Evolutionary conservation across 495 filamentous ascomycete genomes (phyloP), one percentile per base, ranked within the genome.

Genomic region (Lophiotrema nucula): DNA sequence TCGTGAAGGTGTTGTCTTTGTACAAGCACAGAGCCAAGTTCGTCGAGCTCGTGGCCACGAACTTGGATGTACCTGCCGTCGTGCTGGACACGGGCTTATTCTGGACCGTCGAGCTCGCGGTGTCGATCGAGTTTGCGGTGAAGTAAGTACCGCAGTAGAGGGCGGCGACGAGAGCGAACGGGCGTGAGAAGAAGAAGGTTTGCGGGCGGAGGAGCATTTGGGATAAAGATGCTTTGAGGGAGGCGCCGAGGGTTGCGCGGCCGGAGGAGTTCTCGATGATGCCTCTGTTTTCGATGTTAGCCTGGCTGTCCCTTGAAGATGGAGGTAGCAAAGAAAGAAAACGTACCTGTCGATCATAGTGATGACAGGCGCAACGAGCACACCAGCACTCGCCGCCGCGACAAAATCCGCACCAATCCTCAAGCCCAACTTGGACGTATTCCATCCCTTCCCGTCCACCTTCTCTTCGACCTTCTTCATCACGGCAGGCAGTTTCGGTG

Each of bases 231-330:
- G 71, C 68, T 52, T 77, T 79, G 64, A 96, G 74, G 43, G 88
- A 92, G 44, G 74, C 69, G 43, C 72, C 71, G 56, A 97, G 84
- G n/a, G 87, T 79, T 60, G 80, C 79, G 52, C 85, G 82, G 63
- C 90, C 92, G 38, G 89, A 90, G 15, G 92, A 89, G 75, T 96
- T 96, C 74, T 97, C 91, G 73, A 97, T 96, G 66, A 98, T 95
- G 11, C 85, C 89, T 49, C 90, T 96, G 19, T 10, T 35, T n/a
- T 35, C 31, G 31, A 8, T 35, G 15, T 35, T 15, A 35, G 31
- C 39, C 39, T 43, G 6, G 6, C 8, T 43, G 39, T 21, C 39
- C 10, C 8, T 43, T 21, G 10, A 10, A 43, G 10, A 21, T 18
- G 10, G 10, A 13, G 39, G 39, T 6, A 8, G 6, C 10, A 43